Percentiles rank a stretch among this genome's conserved stretches.
Conservation (phyloP, 2,329 filamentous ascomycete genomes). For the Talaromyces sp. region DNA sequence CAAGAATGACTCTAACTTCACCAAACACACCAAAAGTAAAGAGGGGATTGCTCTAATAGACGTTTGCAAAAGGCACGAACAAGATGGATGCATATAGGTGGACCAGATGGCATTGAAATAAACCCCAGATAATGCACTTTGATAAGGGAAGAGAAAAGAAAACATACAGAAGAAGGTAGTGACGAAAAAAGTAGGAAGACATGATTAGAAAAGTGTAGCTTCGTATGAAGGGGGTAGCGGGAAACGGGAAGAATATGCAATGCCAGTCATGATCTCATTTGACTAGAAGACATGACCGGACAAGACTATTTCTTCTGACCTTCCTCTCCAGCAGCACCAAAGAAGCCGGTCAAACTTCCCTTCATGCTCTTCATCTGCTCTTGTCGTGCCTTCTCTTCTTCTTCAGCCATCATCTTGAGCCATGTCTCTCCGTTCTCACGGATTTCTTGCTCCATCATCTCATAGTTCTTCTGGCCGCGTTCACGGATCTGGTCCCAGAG, state of each 20-base stretch:
- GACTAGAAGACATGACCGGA: background rate
- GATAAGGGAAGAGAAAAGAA: background rate
- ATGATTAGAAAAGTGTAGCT: constrained; percentile 13
- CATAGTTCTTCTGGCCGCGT: constrained; percentile 84
- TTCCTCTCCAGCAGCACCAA: constrained; percentile 38
- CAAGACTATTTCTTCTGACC: constrained; percentile 15
- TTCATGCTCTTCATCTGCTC: constrained; percentile 93
- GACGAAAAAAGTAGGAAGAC: constrained; percentile 10
- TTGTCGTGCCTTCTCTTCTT: constrained; percentile 84
- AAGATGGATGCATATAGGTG: constrained; percentile 7
- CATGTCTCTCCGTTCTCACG: constrained; percentile 90
- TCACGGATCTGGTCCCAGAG: constrained; percentile 91
- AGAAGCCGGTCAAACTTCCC: constrained; percentile 63
- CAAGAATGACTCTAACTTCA: background rate
- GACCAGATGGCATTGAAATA: constrained; percentile 3
- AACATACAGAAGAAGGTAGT: constrained; percentile 3
- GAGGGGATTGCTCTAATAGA: constrained; percentile 13
- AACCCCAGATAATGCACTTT: constrained; percentile 15
- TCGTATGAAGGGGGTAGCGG: background rate
- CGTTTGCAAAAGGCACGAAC: background rate
- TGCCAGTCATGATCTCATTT: background rate
- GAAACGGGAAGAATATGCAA: background rate
- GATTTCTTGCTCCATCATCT: constrained; percentile 85
- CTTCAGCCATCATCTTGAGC: constrained; percentile 88
- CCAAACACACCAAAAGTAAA: constrained; percentile 4